Evolutionary conservation across 2,329 filamentous ascomycete genomes (phyloP).

Genomic region (Claviceps capensis): DNA sequence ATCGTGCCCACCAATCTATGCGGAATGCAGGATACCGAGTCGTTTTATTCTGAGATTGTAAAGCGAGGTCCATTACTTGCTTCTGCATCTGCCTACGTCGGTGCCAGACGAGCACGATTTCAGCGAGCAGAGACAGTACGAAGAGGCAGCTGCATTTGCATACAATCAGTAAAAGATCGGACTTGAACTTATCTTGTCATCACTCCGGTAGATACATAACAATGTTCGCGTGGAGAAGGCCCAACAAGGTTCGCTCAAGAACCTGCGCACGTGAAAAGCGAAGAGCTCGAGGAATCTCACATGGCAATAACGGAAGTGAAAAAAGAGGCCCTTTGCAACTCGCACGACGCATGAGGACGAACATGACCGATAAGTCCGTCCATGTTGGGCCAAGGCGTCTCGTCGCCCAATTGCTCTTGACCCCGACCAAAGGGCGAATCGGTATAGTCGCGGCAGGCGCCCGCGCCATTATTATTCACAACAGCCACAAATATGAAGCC

Average conservation of each 20-base stretch:
- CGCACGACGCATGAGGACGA: conserved; percentile 39
- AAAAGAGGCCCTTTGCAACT: conserved; percentile 62
- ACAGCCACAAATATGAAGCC: conserved; percentile 73
- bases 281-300: conserved; percentile 28
- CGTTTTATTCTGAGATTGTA: conserved; percentile 1
- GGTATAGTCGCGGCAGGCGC: conserved; percentile 46
- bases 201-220: too few relatives aligned
- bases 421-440: conserved; percentile 52
- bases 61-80: conserved; percentile 52
- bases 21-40: too few relatives aligned
- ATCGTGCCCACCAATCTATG: too few relatives aligned
- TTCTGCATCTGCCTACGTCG: conserved; percentile 65
- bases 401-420: conserved; percentile 36
- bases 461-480: conserved; percentile 55
- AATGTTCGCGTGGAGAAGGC: too few relatives aligned
- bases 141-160: conserved; percentile 35
- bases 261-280: background rate
- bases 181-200: too few relatives aligned
- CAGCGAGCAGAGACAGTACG: conserved; percentile 55
- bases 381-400: conserved; percentile 13
- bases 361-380: too few relatives aligned
- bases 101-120: conserved; percentile 53
- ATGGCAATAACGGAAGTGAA: conserved; percentile 66
- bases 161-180: too few relatives aligned
- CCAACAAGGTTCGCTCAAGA: background rate